Conservation (phyloP, 2,329 filamentous ascomycete genomes). For the Botrytis fragariae region DNA sequence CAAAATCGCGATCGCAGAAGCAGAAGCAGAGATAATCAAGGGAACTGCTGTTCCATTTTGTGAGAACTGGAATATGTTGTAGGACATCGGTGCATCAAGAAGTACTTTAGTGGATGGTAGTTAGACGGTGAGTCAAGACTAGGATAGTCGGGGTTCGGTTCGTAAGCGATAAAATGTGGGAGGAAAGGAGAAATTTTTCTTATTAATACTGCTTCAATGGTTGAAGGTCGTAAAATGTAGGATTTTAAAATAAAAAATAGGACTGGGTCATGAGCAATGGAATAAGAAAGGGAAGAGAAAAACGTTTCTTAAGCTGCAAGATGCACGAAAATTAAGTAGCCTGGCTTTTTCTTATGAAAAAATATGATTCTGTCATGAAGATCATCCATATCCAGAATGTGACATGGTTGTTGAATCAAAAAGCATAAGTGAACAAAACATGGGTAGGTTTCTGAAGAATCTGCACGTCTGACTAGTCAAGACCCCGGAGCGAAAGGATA, state of each 20-base stretch:
- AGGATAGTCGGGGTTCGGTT: not conserved
- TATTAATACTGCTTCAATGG: not conserved
- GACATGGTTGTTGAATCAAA: not conserved
- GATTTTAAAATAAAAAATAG: not conserved
- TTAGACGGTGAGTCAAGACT: not conserved
- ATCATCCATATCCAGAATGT: no score
- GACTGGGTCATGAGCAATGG: not conserved
- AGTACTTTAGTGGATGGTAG: not conserved
- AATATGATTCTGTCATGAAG: no score
- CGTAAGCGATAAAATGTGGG: not conserved
- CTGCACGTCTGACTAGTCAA: not conserved
- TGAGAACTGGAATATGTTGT: not conserved
- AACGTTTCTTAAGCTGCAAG: not conserved
- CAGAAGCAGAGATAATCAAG: not conserved
- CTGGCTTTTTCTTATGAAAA: no score
- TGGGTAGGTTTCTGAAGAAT: not conserved
- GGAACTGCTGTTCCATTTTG: rapidly evolving
- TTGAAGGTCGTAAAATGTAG: not conserved
- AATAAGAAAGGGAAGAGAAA: not conserved
- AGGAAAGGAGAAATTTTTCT: not conserved
- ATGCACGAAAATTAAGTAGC: not conserved
- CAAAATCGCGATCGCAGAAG: no score
- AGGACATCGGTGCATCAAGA: not conserved
- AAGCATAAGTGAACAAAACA: no score
- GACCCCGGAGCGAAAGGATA: not conserved